Conservation (phyloP, 331 rosid species). For the Dryas integrifolia region DNA sequence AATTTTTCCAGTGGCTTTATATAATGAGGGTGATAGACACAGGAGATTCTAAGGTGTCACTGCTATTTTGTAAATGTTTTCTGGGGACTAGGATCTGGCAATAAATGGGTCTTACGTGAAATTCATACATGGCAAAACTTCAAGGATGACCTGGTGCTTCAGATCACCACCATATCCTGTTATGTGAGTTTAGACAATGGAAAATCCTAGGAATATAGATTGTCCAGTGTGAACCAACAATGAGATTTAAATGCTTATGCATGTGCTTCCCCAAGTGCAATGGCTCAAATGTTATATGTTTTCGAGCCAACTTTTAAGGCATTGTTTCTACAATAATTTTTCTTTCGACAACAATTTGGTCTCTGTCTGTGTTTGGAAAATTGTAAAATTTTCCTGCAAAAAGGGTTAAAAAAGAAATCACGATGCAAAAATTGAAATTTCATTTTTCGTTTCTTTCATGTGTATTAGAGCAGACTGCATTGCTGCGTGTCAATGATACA, state of each 20-base stretch:
- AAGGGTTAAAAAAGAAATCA: too few species aligned
- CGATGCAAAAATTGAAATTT: too few species aligned
- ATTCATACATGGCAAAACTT: neutral
- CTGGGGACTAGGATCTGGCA: neutral
- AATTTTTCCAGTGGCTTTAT: neutral
- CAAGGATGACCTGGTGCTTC: neutral
- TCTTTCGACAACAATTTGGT: too few species aligned
- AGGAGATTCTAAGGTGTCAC: conserved; percentile 12
- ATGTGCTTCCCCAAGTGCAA: neutral
- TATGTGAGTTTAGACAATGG: neutral
- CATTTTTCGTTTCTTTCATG: too few species aligned
- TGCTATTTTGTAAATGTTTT: conserved; percentile 1
- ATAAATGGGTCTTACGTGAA: neutral
- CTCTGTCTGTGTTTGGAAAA: too few species aligned
- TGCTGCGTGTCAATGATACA: too few species aligned
- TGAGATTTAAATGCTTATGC: neutral
- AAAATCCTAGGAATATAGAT: too few species aligned
- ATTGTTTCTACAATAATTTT: too few species aligned
- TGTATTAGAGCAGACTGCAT: too few species aligned
- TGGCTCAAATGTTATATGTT: neutral
- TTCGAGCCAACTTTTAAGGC: too few species aligned
- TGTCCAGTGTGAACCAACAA: neutral
- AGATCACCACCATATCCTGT: neutral
- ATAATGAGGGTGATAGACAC: neutral
- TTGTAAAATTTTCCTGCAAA: too few species aligned